Evolutionary conservation across 2,329 filamentous ascomycete genomes (phyloP).

Genomic region (Trichoderma lentiforme): DNA sequence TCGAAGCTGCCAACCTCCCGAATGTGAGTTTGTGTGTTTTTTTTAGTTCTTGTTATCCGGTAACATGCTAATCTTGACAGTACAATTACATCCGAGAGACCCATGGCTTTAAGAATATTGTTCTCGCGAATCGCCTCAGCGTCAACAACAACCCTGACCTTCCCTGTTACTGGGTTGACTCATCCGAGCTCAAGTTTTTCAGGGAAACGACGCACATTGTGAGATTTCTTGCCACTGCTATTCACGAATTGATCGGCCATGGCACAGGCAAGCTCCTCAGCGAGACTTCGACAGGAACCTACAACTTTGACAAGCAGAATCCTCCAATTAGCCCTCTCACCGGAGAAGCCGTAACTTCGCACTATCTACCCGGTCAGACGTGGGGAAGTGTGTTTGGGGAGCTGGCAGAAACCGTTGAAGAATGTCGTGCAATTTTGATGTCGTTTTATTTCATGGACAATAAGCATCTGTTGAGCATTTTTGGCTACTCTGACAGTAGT

Average conservation of each 20-base stretch:
- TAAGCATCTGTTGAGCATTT: neutral
- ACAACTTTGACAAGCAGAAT: conserved; percentile 55
- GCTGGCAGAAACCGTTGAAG: neutral
- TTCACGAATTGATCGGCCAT: conserved; percentile 42
- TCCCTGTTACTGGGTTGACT: conserved; percentile 58
- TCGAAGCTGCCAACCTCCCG: neutral
- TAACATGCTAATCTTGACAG: conserved; percentile 28
- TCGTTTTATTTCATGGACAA: neutral
- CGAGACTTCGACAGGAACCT: conserved; percentile 50
- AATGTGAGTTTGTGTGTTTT: neutral
- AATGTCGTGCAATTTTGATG: neutral
- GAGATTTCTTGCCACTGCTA: neutral
- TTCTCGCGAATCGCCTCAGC: conserved; percentile 55
- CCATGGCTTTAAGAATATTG: conserved; percentile 63
- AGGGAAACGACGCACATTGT: neutral
- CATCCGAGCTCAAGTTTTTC: neutral
- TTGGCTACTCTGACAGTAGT: neutral
- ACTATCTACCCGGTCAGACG: neutral
- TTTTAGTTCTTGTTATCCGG: neutral
- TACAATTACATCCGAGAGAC: conserved; percentile 57
- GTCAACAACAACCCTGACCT: conserved; percentile 61
- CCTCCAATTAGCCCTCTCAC: neutral
- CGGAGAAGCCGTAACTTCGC: neutral
- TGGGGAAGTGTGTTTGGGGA: neutral
- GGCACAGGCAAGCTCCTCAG: conserved; percentile 61